Percentiles rank a stretch among this genome's conserved stretches.
Conservation (phyloP, 495 filamentous ascomycete genomes). For the Wilcoxina mikolae region DNA sequence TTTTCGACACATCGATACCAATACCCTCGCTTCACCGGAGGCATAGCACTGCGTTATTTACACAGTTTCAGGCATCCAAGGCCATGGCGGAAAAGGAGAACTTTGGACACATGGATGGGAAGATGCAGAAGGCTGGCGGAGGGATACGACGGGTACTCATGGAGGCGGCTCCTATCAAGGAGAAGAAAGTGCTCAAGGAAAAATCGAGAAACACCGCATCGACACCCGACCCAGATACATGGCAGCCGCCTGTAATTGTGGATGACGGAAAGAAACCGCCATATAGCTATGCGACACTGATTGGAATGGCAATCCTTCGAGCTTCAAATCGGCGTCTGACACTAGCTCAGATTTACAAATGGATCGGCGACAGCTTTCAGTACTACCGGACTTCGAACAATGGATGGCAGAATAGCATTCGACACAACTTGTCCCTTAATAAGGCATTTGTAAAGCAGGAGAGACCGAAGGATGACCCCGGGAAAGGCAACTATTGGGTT, state of each 20-base stretch:
- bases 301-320: conserved; percentile 91
- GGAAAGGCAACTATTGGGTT: conserved; percentile 97
- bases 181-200: conserved; percentile 38
- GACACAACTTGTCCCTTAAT: conserved; percentile 93
- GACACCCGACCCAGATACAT: conserved; percentile 17
- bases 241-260: conserved; percentile 44
- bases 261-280: conserved; percentile 82
- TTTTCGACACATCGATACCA: conserved; percentile 37
- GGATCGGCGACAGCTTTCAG: conserved; percentile 86
- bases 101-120: conserved; percentile 17
- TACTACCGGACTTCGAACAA: conserved; percentile 72
- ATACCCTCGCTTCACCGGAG: conserved; percentile 29
- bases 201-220: conserved; percentile 15
- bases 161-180: conserved; percentile 61
- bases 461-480: conserved; percentile 90
- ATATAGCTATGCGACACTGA: conserved; percentile 88
- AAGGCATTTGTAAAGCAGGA: conserved; percentile 96
- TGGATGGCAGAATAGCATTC: conserved; percentile 98
- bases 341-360: conserved; percentile 95
- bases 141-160: conserved; percentile 51
- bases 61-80: conserved; percentile 42
- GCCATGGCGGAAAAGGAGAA: conserved; percentile 52
- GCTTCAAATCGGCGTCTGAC: conserved; percentile 73
- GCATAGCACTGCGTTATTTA: conserved; percentile 50
- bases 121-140: conserved; percentile 42